phyloP scores from a whole-genome alignment of 73 alveolate genomes.

The Tetrahymena elliotti region DNA sequence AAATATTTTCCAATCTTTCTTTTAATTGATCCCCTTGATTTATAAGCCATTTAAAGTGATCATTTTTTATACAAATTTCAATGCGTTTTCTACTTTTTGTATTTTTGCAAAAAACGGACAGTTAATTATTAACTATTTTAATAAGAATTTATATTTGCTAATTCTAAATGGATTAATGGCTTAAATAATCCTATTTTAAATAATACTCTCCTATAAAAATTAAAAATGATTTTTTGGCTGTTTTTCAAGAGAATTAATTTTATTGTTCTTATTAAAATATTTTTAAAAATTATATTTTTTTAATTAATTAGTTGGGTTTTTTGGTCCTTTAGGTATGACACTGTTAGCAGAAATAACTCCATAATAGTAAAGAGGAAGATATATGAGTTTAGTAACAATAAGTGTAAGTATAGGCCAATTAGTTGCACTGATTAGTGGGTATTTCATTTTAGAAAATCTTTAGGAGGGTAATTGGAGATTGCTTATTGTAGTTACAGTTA shows the following conservation, averaged over 20 bases:
- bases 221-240: no score
- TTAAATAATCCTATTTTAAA: not conserved
- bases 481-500: not conserved
- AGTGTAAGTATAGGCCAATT: slow-evolving; percentile 30
- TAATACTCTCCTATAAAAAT: no score
- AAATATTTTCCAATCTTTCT: no score
- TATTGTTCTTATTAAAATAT: no score
- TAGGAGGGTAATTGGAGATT: slow-evolving; percentile 33
- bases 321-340: slow-evolving; percentile 37
- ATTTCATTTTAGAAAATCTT: slow-evolving; percentile 4
- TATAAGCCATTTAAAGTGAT: not conserved
- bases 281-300: no score
- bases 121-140: not conserved
- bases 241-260: no score
- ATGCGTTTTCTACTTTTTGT: not conserved
- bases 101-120: not conserved
- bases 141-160: no score
- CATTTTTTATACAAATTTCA: not conserved
- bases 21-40: no score
- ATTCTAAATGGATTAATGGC: not conserved
- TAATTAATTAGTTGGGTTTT: slow-evolving; percentile 20
- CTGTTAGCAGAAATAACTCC: slow-evolving; percentile 28
- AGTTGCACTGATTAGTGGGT: slow-evolving; percentile 15
- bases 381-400: slow-evolving; percentile 23
- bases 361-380: slow-evolving; percentile 4